A percentile compares a stretch with the other conserved stretches of the same genome.
Evolutionary conservation across 2,329 filamentous ascomycete species (phyloP).

Genomic region (Cercospora citrullina): DNA sequence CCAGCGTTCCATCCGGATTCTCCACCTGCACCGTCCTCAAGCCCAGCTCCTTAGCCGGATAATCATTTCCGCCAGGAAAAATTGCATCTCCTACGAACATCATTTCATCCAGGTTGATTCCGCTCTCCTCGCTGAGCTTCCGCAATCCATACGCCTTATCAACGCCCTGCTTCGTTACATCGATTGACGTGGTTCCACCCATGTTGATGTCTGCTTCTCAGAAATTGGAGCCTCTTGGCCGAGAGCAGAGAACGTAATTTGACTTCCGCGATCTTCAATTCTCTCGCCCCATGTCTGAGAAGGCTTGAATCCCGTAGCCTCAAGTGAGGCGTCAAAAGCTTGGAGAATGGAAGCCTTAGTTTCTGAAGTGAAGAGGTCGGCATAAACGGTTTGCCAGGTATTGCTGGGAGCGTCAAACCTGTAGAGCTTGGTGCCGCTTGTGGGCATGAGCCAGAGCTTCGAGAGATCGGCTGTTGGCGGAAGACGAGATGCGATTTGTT

Average conservation of each 20-base stretch:
- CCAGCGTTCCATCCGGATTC: slow-evolving; percentile 32
- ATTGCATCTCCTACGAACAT: slow-evolving; percentile 48
- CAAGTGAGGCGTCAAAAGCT: slow-evolving; percentile 41
- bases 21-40: slow-evolving; percentile 32
- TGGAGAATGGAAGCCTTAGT: slow-evolving; percentile 16
- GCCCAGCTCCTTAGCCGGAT: slow-evolving; percentile 41
- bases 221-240: slow-evolving; percentile 44
- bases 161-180: slow-evolving; percentile 44
- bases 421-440: slow-evolving; percentile 47
- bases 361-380: slow-evolving; percentile 43
- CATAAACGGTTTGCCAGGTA: slow-evolving; percentile 37
- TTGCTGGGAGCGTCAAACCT: slow-evolving; percentile 23
- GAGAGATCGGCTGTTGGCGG: slow-evolving; percentile 40
- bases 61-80: slow-evolving; percentile 46
- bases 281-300: slow-evolving; percentile 44
- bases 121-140: slow-evolving; percentile 34
- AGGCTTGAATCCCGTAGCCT: slow-evolving; percentile 41
- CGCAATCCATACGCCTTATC: slow-evolving; percentile 40
- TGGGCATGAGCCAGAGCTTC: slow-evolving; percentile 48
- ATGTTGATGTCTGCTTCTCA: slow-evolving; percentile 45
- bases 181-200: slow-evolving; percentile 46
- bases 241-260: slow-evolving; percentile 47
- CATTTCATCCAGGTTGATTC: slow-evolving; percentile 42
- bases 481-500: slow-evolving; percentile 44
- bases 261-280: slow-evolving; percentile 47